A percentile compares a stretch with the other conserved stretches of the same genome.
Conservation (phyloP, 495 filamentous ascomycete species). For the Schizothecium vesticola region DNA sequence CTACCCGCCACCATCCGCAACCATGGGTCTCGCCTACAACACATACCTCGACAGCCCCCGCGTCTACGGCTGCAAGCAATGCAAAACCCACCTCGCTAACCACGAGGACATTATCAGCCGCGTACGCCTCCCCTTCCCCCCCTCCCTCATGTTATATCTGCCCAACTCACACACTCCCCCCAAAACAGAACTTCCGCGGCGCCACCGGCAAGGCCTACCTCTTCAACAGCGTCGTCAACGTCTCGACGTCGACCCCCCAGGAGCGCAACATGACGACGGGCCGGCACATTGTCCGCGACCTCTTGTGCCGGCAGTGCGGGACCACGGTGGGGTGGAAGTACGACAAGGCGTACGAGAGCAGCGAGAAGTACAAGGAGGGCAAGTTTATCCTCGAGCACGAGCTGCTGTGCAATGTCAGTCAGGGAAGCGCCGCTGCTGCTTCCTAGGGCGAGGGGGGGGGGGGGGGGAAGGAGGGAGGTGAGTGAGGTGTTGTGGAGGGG, state of each 20-base stretch:
- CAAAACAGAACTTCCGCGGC: slow-evolving; percentile 87
- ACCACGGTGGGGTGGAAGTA: slow-evolving; percentile 98
- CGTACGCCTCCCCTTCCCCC: slow-evolving; percentile 46
- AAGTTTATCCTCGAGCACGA: slow-evolving; percentile 97
- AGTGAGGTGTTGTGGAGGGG: no score
- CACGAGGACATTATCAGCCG: slow-evolving; percentile 94
- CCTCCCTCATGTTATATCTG: background rate
- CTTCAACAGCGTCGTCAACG: slow-evolving; percentile 90
- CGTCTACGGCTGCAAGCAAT: slow-evolving; percentile 93
- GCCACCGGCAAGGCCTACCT: slow-evolving; percentile 98
- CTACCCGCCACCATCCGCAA: slow-evolving; percentile 19
- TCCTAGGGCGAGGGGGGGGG: no score
- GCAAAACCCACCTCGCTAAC: slow-evolving; percentile 91
- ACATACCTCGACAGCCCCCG: slow-evolving; percentile 83
- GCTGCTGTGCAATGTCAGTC: slow-evolving; percentile 66
- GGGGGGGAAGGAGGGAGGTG: background rate
- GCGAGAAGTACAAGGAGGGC: slow-evolving; percentile 97
- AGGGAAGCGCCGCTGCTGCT: background rate
- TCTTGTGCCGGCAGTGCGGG: slow-evolving; percentile 80
- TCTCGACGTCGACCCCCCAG: slow-evolving; percentile 67
- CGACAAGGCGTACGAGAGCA: slow-evolving; percentile 87
- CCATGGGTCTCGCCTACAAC: slow-evolving; percentile 94
- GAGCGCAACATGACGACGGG: slow-evolving; percentile 99
- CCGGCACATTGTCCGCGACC: slow-evolving; percentile 88
- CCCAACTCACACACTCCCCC: background rate